phyloP scores from a whole-genome alignment of 108 stramenopile genomes.

The Cyclotella cryptica region DNA sequence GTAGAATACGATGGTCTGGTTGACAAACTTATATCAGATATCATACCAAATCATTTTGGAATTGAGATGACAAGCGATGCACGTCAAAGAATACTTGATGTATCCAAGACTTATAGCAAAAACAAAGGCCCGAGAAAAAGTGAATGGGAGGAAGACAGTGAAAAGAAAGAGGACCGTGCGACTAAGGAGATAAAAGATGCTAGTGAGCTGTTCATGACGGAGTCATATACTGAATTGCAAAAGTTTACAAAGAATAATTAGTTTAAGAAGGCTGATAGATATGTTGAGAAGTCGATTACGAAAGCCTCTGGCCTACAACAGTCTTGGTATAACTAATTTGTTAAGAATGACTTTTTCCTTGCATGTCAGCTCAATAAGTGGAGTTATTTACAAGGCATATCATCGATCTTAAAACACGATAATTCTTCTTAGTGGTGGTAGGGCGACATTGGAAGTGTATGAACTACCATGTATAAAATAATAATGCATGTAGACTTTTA shows the following conservation, averaged over 20 bases:
- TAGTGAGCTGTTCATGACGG: slow-evolving; percentile 56
- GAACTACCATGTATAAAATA: too few relatives aligned
- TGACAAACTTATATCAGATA: slow-evolving; percentile 55
- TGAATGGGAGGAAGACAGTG: slow-evolving; percentile 67
- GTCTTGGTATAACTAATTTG: background rate
- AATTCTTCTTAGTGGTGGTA: too few relatives aligned
- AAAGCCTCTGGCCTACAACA: background rate
- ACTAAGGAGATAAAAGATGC: slow-evolving; percentile 58
- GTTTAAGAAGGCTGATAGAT: background rate
- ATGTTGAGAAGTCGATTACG: background rate
- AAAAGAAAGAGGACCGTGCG: slow-evolving; percentile 63
- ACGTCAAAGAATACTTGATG: slow-evolving; percentile 61
- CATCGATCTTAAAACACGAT: too few relatives aligned
- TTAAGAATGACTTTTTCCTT: too few relatives aligned
- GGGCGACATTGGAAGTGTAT: too few relatives aligned
- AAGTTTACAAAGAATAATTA: slow-evolving; percentile 9
- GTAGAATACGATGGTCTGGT: slow-evolving; percentile 80
- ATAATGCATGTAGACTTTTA: too few relatives aligned
- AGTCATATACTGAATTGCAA: slow-evolving; percentile 42
- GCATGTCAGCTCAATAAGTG: too few relatives aligned
- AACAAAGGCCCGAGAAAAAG: slow-evolving; percentile 34
- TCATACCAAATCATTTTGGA: slow-evolving; percentile 75
- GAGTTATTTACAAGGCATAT: too few relatives aligned
- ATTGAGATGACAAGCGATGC: slow-evolving; percentile 40
- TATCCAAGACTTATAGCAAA: slow-evolving; percentile 72